Conservation (phyloP, 495 filamentous ascomycete species). For the Penicillium psychrofluorescens region DNA sequence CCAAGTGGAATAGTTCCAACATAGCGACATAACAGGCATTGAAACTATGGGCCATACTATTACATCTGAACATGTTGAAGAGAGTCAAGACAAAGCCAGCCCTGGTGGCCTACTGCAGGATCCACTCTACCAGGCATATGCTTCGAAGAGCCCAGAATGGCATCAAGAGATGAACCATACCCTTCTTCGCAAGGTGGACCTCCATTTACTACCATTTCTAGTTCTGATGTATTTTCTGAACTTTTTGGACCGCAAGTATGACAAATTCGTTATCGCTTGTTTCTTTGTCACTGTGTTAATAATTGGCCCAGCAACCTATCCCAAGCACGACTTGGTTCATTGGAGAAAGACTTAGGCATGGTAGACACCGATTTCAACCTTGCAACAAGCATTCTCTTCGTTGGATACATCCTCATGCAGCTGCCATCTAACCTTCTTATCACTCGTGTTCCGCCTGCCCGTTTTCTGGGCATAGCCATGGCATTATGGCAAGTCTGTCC, state of each 20-base stretch:
- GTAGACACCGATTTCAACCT: constrained; percentile 10
- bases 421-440: constrained; percentile 52
- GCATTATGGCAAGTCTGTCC: constrained; percentile 9
- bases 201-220: constrained; percentile 51
- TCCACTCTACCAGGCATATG: constrained; percentile 25
- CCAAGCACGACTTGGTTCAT: constrained; percentile 14
- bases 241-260: constrained; percentile 62
- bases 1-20: too few species aligned
- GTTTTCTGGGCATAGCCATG: constrained; percentile 23
- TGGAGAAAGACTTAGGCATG: constrained; percentile 15
- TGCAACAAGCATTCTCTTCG: constrained; percentile 1
- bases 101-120: constrained; percentile 11
- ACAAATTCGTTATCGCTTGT: too few species aligned
- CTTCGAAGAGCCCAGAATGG: constrained; percentile 22
- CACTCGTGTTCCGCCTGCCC: constrained; percentile 25
- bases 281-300: too few species aligned
- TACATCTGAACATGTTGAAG: constrained; percentile 10
- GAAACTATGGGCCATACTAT: constrained; percentile 5
- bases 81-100: constrained; percentile 3
- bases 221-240: constrained; percentile 73
- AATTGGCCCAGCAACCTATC: too few species aligned
- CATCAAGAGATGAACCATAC: constrained; percentile 24
- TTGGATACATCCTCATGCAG: constrained; percentile 43
- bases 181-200: constrained; percentile 56
- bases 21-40: too few species aligned